phyloP scores from a whole-genome alignment of 2,329 filamentous ascomycete species.

The Neonectria punicea region DNA sequence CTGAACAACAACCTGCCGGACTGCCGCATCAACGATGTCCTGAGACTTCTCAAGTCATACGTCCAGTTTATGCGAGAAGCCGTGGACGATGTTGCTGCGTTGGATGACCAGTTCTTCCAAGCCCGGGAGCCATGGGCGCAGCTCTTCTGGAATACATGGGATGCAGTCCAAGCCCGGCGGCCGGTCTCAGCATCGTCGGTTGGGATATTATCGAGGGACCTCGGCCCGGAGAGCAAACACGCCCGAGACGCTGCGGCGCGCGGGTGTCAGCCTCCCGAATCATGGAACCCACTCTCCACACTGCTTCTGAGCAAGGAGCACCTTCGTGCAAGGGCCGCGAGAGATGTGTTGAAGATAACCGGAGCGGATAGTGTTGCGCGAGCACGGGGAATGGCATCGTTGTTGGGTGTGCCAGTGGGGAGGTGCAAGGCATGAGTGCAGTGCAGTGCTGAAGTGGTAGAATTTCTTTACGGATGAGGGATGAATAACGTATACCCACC shows the following conservation, averaged over 20 bases:
- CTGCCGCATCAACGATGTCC: constrained; percentile 47
- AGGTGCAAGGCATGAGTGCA: background rate
- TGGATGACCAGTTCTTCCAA: constrained; percentile 42
- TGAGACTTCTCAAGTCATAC: constrained; percentile 46
- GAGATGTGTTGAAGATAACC: constrained; percentile 32
- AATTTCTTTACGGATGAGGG: background rate
- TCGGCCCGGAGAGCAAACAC: background rate
- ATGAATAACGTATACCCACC: background rate
- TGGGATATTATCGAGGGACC: constrained; percentile 6
- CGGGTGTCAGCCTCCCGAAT: constrained; percentile 2
- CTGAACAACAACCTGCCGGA: constrained; percentile 44
- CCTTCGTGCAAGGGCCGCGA: constrained; percentile 23
- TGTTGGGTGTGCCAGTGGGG: constrained; percentile 38
- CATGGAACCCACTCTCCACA: constrained; percentile 17
- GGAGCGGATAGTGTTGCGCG: constrained; percentile 39
- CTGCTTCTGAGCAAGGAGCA: constrained; percentile 25
- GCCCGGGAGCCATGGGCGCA: constrained; percentile 37
- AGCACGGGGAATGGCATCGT: constrained; percentile 35
- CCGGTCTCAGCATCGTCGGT: constrained; percentile 13
- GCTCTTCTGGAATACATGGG: constrained; percentile 41
- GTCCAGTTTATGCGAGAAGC: constrained; percentile 43
- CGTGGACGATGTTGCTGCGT: constrained; percentile 30
- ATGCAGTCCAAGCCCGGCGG: constrained; percentile 14
- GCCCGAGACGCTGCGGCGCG: background rate
- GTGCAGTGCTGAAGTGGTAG: background rate